Evolutionary conservation across 495 filamentous ascomycete genomes (phyloP).

Genomic region (Penicillium manginii): DNA sequence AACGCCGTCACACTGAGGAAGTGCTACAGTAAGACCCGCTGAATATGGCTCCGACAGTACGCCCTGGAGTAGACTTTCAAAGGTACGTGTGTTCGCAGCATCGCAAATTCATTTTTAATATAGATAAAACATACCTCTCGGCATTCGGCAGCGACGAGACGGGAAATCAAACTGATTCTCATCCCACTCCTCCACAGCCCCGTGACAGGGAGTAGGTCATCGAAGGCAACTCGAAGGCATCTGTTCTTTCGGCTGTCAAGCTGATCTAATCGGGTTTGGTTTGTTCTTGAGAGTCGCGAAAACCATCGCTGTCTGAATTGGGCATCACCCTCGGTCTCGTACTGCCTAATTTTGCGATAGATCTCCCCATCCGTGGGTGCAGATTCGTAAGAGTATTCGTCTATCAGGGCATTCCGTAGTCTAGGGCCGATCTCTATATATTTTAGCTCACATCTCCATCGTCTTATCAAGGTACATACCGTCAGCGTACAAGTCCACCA

Average conservation of each 20-base stretch:
- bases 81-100: no score
- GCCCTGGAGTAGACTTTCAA: no score
- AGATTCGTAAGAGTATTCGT: conserved; percentile 36
- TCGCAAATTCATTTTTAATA: background rate
- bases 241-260: conserved; percentile 8
- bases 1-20: no score
- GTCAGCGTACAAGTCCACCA: conserved; percentile 33
- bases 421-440: conserved; percentile 25
- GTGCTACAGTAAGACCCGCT: no score
- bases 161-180: conserved; percentile 23
- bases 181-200: conserved; percentile 32
- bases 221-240: conserved; percentile 23
- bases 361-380: conserved; percentile 32
- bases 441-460: conserved; percentile 8
- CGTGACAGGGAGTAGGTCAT: conserved; percentile 28
- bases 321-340: conserved; percentile 21
- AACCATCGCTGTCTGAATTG: conserved; percentile 20
- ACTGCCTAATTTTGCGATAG: conserved; percentile 36
- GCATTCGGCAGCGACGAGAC: conserved; percentile 25
- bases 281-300: conserved; percentile 12
- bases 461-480: conserved; percentile 4
- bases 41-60: no score
- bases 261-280: conserved; percentile 15
- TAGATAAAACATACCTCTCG: conserved; percentile 29
- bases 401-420: conserved; percentile 24